A percentile compares a stretch with the other conserved stretches of the same genome.
Evolutionary conservation across 108 stramenopile species (phyloP).

Genomic region (Skeletonema marinoi): DNA sequence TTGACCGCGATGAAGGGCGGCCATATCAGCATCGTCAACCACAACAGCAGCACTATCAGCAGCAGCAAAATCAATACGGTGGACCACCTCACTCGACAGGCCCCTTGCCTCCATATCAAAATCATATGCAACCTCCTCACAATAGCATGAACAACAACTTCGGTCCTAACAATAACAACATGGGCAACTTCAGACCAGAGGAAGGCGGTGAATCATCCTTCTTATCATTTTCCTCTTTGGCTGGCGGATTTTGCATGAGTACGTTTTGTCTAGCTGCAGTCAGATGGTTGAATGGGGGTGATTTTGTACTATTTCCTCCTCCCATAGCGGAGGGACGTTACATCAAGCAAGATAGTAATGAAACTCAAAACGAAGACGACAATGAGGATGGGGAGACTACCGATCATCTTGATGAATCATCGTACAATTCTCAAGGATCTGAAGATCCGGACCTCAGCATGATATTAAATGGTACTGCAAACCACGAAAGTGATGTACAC

Average conservation of each 20-base stretch:
- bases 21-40: too few relatives aligned
- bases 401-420: conserved; percentile 7
- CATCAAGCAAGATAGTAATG: background rate
- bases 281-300: conserved; percentile 89
- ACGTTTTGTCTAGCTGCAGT: conserved; percentile 58
- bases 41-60: background rate
- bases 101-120: background rate
- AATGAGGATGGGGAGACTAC: background rate
- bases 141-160: background rate
- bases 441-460: conserved; percentile 14
- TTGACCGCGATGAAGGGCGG: too few relatives aligned
- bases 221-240: conserved; percentile 29
- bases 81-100: background rate
- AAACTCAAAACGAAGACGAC: conserved; percentile 13
- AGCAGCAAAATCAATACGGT: background rate
- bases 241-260: conserved; percentile 39
- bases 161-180: background rate
- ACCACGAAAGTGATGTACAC: conserved; percentile 11
- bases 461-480: conserved; percentile 25
- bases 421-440: background rate
- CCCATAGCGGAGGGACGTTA: conserved; percentile 17
- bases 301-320: conserved; percentile 77
- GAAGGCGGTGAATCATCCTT: background rate
- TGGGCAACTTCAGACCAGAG: background rate
- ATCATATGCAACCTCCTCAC: background rate